A percentile compares a stretch with the other conserved stretches of the same genome.
These are phyloP conservation scores for Phytopythium aichiense DNA, from an alignment of 352 stramenopile genomes.

Conservation along the genomic window DNA sequence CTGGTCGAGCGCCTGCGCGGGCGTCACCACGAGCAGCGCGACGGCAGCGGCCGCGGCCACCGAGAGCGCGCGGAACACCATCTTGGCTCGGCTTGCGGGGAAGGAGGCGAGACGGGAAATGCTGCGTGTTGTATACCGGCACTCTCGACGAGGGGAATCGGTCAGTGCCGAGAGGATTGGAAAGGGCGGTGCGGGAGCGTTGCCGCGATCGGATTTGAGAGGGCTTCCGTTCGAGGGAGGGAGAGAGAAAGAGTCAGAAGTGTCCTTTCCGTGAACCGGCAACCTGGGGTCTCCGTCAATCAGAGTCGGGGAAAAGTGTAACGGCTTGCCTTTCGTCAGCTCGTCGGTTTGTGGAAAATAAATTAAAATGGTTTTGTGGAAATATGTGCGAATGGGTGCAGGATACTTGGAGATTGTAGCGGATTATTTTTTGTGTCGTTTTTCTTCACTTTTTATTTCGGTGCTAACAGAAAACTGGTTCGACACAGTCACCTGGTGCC, in stretches of 20 bases:
- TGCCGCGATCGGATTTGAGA: not conserved
- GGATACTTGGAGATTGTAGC: conserved; percentile 1
- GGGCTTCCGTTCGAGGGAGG: not conserved
- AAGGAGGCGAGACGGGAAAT: not conserved
- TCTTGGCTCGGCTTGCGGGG: not conserved
- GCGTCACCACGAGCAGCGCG: conserved; percentile 24
- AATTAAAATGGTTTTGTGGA: not conserved
- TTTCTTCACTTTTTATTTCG: not conserved
- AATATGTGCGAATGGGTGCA: not conserved
- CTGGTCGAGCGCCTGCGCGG: conserved; percentile 57
- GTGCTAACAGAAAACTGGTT: conserved; percentile 1
- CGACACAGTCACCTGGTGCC: too few relatives aligned
- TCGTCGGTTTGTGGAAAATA: not conserved
- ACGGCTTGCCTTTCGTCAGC: not conserved
- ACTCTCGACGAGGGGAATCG: not conserved
- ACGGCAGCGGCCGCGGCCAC: conserved; percentile 12
- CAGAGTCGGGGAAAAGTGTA: not conserved
- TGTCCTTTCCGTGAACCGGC: not conserved
- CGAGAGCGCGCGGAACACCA: conserved; percentile 24
- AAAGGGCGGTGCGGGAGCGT: not conserved
- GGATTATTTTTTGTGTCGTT: not conserved
- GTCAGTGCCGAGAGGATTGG: not conserved
- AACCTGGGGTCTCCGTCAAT: not conserved
- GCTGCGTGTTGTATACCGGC: not conserved
- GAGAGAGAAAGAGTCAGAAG: conserved; percentile 1